Evolutionary conservation across 2,329 filamentous ascomycete genomes (phyloP).

Genomic region (Chaetothyriales sp.): DNA sequence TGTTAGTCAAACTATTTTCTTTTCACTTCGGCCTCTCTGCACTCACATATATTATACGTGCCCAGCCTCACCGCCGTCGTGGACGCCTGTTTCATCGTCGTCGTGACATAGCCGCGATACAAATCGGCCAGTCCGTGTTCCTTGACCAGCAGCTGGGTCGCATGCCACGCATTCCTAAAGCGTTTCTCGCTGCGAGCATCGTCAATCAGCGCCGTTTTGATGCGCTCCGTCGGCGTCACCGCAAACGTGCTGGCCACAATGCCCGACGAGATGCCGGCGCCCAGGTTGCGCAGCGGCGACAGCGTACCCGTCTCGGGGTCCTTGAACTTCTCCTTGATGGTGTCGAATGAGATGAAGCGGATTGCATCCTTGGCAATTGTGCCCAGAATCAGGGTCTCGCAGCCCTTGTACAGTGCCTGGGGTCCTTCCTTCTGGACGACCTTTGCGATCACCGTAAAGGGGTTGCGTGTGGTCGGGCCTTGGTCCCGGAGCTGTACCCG

Average conservation of each 20-base stretch:
- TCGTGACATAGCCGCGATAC: slow-evolving; percentile 47
- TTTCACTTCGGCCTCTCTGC: background rate
- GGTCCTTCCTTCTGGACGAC: slow-evolving; percentile 45
- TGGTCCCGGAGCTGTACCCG: slow-evolving; percentile 41
- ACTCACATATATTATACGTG: slow-evolving; percentile 40
- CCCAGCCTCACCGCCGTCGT: slow-evolving; percentile 51
- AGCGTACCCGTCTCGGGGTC: slow-evolving; percentile 43
- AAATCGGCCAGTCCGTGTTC: slow-evolving; percentile 40
- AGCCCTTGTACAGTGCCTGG: slow-evolving; percentile 49
- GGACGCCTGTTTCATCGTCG: slow-evolving; percentile 49
- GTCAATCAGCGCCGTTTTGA: slow-evolving; percentile 56
- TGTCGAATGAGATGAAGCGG: slow-evolving; percentile 53
- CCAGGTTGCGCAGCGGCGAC: slow-evolving; percentile 42
- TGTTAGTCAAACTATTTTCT: background rate
- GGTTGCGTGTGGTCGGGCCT: slow-evolving; percentile 39
- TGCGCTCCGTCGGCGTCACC: slow-evolving; percentile 54
- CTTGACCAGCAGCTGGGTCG: slow-evolving; percentile 34
- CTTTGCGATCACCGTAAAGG: slow-evolving; percentile 41
- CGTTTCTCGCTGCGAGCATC: slow-evolving; percentile 37
- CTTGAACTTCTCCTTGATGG: slow-evolving; percentile 43
- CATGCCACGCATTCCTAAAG: slow-evolving; percentile 40
- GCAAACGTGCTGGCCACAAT: slow-evolving; percentile 49
- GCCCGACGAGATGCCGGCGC: slow-evolving; percentile 51
- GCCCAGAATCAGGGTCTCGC: slow-evolving; percentile 45
- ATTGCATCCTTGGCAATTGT: slow-evolving; percentile 52